These are phyloP conservation scores for Papiliotrema terrestris DNA, from an alignment of 1,284 basidiomycete genomes.

Conservation along the genomic window DNA sequence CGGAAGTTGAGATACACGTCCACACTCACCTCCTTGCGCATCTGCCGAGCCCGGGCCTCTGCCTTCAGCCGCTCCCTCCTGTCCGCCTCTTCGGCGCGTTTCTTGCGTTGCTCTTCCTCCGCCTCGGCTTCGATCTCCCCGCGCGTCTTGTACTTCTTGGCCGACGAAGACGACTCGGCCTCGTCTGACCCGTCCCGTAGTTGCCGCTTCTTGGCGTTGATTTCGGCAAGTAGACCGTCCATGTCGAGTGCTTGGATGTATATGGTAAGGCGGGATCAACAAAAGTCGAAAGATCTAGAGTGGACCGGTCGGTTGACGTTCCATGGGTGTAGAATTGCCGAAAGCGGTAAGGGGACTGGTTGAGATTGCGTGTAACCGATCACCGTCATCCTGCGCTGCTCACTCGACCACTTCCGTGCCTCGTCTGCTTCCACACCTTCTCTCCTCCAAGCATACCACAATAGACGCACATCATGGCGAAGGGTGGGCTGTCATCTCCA, in stretches of 20 bases:
- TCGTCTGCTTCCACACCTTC: neutral
- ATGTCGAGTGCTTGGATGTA: too few relatives aligned
- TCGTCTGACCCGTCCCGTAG: neutral
- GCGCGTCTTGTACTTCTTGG: conserved; percentile 76
- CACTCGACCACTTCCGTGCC: neutral
- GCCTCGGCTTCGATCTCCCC: conserved; percentile 65
- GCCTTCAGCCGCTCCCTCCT: conserved; percentile 45
- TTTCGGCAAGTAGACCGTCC: conserved; percentile 59
- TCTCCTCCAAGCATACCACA: conserved; percentile 6
- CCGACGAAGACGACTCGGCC: conserved; percentile 37
- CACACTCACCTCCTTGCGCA: conserved; percentile 45
- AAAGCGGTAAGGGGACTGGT: neutral
- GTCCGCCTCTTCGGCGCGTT: conserved; percentile 56
- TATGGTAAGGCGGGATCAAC: neutral
- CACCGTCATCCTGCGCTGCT: neutral
- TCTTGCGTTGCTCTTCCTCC: conserved; percentile 64
- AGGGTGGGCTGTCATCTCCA: conserved; percentile 49
- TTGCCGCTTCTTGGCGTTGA: conserved; percentile 76
- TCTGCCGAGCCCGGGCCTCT: conserved; percentile 25
- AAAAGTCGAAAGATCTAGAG: neutral
- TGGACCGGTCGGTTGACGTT: neutral
- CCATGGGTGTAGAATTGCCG: neutral
- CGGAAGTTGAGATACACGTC: neutral
- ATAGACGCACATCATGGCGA: conserved; percentile 55
- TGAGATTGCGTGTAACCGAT: too few relatives aligned